Percentiles rank a stretch among this genome's conserved stretches.
phyloP scores from a whole-genome alignment of 2,329 filamentous ascomycete genomes.

The Pyrenochaeta sp. region DNA sequence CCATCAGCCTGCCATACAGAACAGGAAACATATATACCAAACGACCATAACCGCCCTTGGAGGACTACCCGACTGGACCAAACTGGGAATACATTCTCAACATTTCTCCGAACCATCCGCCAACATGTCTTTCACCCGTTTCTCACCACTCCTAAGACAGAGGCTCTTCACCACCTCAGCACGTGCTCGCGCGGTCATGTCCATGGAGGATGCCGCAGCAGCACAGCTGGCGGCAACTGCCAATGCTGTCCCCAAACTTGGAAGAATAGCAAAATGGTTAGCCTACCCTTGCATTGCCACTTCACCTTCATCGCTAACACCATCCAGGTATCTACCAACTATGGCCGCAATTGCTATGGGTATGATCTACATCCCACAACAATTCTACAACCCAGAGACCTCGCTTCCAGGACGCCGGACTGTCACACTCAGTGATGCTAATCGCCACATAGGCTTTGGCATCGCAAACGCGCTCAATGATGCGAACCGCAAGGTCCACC shows the following conservation, averaged over 20 bases:
- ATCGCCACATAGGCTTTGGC: slow-evolving; percentile 43
- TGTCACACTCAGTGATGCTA: slow-evolving; percentile 39
- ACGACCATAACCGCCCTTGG: slow-evolving; percentile 4
- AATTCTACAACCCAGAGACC: slow-evolving; percentile 18
- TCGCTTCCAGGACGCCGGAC: slow-evolving; percentile 28
- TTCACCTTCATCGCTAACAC: slow-evolving; percentile 6
- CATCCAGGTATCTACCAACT: slow-evolving; percentile 40
- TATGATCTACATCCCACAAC: slow-evolving; percentile 37
- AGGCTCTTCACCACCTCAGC: slow-evolving; percentile 41
- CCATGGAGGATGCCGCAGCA: slow-evolving; percentile 30
- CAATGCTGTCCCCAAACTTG: slow-evolving; percentile 38
- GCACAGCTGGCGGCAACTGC: slow-evolving; percentile 32
- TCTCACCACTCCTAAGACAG: slow-evolving; percentile 30
- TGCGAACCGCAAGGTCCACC: slow-evolving; percentile 38
- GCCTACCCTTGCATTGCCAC: neutral
- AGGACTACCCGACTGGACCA: slow-evolving; percentile 2
- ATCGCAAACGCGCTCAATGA: slow-evolving; percentile 40
- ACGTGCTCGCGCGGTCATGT: slow-evolving; percentile 32
- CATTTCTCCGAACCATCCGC: slow-evolving; percentile 4
- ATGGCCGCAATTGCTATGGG: slow-evolving; percentile 44
- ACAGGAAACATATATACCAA: slow-evolving; percentile 10
- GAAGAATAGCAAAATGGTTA: slow-evolving; percentile 43
- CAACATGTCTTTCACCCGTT: slow-evolving; percentile 40
- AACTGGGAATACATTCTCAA: slow-evolving; percentile 4
- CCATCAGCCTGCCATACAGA: no score